Evolutionary conservation across 352 stramenopile species (phyloP).

Genomic region (Phytophthora podocarpi): DNA sequence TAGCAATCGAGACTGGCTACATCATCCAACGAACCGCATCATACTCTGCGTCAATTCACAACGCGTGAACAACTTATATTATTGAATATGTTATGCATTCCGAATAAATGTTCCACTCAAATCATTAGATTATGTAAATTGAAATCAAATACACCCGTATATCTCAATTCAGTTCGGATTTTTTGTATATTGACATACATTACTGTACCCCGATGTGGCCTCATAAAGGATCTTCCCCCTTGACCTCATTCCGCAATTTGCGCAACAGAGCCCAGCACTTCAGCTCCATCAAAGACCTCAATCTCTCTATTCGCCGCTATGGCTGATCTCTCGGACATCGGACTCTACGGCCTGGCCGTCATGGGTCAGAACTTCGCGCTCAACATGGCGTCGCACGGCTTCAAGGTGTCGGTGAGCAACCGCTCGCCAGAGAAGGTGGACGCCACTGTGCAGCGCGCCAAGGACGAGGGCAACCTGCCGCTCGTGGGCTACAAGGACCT

Average conservation of each 20-base stretch:
- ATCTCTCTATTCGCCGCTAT: constrained; percentile 31
- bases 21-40: no score
- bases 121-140: no score
- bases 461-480: constrained; percentile 95
- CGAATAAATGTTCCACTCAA: no score
- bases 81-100: no score
- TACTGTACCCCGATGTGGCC: no score
- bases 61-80: no score
- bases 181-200: no score
- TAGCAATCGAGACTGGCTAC: no score
- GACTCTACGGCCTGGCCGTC: constrained; percentile 92
- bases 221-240: no score
- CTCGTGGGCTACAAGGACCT: constrained; percentile 93
- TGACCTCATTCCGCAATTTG: constrained; percentile 41
- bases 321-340: constrained; percentile 81
- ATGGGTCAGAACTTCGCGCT: constrained; percentile 99
- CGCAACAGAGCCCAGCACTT: constrained; percentile 14
- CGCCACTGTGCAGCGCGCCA: constrained; percentile 94
- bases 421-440: constrained; percentile 97
- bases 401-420: constrained; percentile 97
- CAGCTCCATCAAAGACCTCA: neutral
- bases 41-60: no score
- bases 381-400: constrained; percentile 98
- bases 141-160: no score
- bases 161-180: no score